phyloP scores from a whole-genome alignment of 805 yeast genomes.

The Candida insectalens region DNA sequence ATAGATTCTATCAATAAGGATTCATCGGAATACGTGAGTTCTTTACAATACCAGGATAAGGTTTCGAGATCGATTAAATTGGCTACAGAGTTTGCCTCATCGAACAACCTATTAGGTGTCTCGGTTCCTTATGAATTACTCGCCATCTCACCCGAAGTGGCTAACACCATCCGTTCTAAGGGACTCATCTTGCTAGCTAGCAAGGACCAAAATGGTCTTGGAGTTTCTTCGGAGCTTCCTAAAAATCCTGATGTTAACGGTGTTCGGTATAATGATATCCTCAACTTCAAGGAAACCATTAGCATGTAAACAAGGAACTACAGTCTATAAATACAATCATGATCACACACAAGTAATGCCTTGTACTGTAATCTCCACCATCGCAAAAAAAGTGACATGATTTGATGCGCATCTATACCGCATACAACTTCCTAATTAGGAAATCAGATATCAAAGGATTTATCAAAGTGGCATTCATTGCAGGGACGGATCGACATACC shows the following conservation, averaged over 20 bases:
- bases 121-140: slow-evolving; percentile 66
- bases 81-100: slow-evolving; percentile 70
- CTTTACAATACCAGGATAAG: slow-evolving; percentile 28
- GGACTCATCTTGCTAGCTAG: slow-evolving; percentile 74
- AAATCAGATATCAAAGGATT: too few species aligned
- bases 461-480: too few species aligned
- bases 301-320: slow-evolving; percentile 14
- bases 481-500: too few species aligned
- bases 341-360: not conserved
- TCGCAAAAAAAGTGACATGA: too few species aligned
- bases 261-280: slow-evolving; percentile 47
- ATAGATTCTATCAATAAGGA: slow-evolving; percentile 27
- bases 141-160: slow-evolving; percentile 62
- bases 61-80: slow-evolving; percentile 67
- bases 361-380: too few species aligned
- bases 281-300: slow-evolving; percentile 57
- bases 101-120: slow-evolving; percentile 79
- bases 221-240: slow-evolving; percentile 13
- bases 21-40: slow-evolving; percentile 23
- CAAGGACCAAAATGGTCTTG: slow-evolving; percentile 11
- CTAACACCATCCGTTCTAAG: slow-evolving; percentile 63
- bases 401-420: not conserved
- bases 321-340: not conserved
- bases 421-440: slow-evolving; percentile 5
- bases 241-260: slow-evolving; percentile 48